Base-by-base conservation (phyloP, 345 rosid genomes). In the Gynandropsis gynandra region DNA sequence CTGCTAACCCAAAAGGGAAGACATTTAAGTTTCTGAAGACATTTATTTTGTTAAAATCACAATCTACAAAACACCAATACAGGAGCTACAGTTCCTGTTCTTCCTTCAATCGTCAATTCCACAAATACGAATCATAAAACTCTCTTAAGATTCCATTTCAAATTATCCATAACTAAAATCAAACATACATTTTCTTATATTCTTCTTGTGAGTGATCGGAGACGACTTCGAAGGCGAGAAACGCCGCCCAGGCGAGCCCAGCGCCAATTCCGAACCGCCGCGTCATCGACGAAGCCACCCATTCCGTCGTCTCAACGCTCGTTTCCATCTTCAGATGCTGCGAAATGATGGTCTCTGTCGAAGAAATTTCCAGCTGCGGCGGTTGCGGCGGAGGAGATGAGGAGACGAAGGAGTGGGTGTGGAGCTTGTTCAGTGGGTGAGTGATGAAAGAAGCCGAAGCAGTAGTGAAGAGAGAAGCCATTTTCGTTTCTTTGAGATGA, bases 211-310 rank as follows among this genome's bases (percentile, higher is more conserved):
- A 77, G 48, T 86, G 96, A 52, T 90, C 81, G 14, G 95, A 83
- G 58, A 89, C 50, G 0, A 71, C 77, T 8, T 85, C 87, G 47
- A 76, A 43, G 27, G 95, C 80, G 21, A 80, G 76, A 65, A 80
- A 77, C 12, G 68, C 87, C 4, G 82, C 80, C 87, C 80, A 90
- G 0, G 80, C 69, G 39, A 90, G 79, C 38, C 92, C 96, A 1
- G 87, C 95, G 16, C 95, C 89, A 27, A 90, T 69, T 10, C 96
- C 89, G 56, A 80, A 84, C 54, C 96, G 72, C 61, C 96, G 74
- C 21, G 98, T 90, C 54, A 90, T 66, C 11, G 78, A 73, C 44
- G 92, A 77, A 48, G 89, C 81, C 17, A 90, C 73, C 89, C 81
- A 81, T 66, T 89, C 96, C 1, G 85, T 75, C 44, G 65, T 68